phyloP scores from a whole-genome alignment of 2,329 filamentous ascomycete species.

The Fusarium penzigii region DNA sequence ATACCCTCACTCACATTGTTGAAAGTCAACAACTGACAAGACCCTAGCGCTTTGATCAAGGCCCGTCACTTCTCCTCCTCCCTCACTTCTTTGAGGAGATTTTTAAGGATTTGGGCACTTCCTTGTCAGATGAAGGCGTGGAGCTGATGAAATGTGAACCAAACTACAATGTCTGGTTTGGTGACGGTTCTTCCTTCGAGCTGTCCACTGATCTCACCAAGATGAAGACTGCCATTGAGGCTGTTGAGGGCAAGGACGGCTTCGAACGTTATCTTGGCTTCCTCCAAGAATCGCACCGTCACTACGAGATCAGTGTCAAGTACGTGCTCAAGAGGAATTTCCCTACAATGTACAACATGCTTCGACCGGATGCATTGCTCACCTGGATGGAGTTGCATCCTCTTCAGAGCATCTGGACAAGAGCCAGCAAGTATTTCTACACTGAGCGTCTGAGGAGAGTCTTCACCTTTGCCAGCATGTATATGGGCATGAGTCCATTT shows the following conservation, averaged over 20 bases:
- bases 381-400: slow-evolving; percentile 65
- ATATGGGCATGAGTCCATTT: slow-evolving; percentile 80
- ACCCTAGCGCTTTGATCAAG: slow-evolving; percentile 69
- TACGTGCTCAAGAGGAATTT: slow-evolving; percentile 72
- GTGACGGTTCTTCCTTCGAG: slow-evolving; percentile 64
- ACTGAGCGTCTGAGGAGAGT: slow-evolving; percentile 68
- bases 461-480: slow-evolving; percentile 80
- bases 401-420: slow-evolving; percentile 68
- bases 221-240: slow-evolving; percentile 72
- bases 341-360: slow-evolving; percentile 57
- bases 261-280: slow-evolving; percentile 70
- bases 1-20: no score
- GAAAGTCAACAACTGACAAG: no score
- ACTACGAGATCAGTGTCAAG: slow-evolving; percentile 68
- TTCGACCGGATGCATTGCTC: slow-evolving; percentile 57
- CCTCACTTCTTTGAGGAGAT: slow-evolving; percentile 70
- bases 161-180: slow-evolving; percentile 75
- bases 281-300: slow-evolving; percentile 65
- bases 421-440: slow-evolving; percentile 68
- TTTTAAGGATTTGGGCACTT: slow-evolving; percentile 69
- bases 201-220: slow-evolving; percentile 67
- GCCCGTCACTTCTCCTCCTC: slow-evolving; percentile 71
- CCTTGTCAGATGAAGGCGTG: slow-evolving; percentile 65
- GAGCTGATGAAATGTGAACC: slow-evolving; percentile 70
- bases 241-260: slow-evolving; percentile 71